Base-by-base conservation (phyloP, 2,329 filamentous ascomycete genomes). In the Pezicula radicicola region DNA sequence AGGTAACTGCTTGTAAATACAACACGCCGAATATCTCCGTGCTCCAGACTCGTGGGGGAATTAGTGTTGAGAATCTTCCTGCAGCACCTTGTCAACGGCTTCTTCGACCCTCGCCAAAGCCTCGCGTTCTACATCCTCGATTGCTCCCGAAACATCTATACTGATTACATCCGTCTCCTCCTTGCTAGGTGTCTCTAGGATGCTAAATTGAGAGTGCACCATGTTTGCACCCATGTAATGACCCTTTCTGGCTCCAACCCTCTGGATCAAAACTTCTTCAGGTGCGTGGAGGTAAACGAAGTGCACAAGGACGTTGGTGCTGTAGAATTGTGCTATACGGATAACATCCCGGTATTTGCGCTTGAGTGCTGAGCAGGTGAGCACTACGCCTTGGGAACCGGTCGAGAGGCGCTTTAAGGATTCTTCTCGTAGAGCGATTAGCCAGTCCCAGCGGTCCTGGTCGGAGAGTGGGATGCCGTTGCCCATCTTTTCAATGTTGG, bases 201-300 rank as follows among this genome's bases (percentile, higher is more conserved):
- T 87, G 56, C 86, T 83, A 60, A 97, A 88, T 68, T 99, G 94
- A 72, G 91, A 96, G 64, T 88, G 85, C 8, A 99, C 92, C 93
- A 99, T 97, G 63, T 84, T 83, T 61, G 90, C 88, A 63, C 94
- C 93, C 92, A 99, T 97, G 72, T 94, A 99, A 69, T 99, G 94
- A 48, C 85, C 85, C 72, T 92, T 74, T 60, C 94, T 83, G 37
- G 79, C 76, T 33, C 79, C 77, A 8, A 97, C 92, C 8, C 94
- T 83, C 61, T 86, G 74, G 52, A 95, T 75, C 28, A 97, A 80
- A 9, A 89, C 78, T 52, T 85, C 80, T 69, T 95, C 88, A 41
- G 83, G 76, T 1, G 92, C 91, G 58, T 87, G 81, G 37, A 99
- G 85, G 72, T 93, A 99, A 61, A 99, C 85, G 68, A 99, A 97